Evolutionary conservation across 1,284 basidiomycete species (phyloP).

Genomic region (Naganishia liquefaciens): DNA sequence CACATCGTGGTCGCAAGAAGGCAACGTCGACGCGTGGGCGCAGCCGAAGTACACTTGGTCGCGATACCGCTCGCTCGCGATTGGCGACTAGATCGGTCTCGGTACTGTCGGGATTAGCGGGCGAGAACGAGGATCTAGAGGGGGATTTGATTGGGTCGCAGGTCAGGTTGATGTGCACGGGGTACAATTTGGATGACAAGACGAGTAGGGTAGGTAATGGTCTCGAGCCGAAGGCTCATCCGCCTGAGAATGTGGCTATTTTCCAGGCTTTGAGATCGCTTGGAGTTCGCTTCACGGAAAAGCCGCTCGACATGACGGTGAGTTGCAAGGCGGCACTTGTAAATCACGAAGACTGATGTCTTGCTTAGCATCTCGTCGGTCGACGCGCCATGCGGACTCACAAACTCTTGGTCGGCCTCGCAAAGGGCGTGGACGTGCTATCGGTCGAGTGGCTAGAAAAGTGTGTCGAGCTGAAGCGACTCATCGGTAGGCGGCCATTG

Average conservation of each 20-base stretch:
- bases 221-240: background rate
- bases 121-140: conserved; percentile 36
- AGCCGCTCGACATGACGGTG: conserved; percentile 65
- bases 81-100: conserved; percentile 11
- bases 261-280: conserved; percentile 63
- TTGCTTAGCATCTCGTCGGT: conserved; percentile 62
- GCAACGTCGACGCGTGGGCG: conserved; percentile 34
- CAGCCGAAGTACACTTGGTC: conserved; percentile 11
- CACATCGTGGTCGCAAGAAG: conserved; percentile 35
- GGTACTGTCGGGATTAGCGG: conserved; percentile 32
- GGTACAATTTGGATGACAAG: conserved; percentile 35
- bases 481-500: conserved; percentile 62
- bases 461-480: conserved; percentile 60
- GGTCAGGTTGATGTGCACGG: conserved; percentile 40
- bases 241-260: background rate
- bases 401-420: conserved; percentile 75
- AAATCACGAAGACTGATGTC: background rate
- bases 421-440: conserved; percentile 64
- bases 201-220: conserved; percentile 35
- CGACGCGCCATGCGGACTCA: conserved; percentile 71
- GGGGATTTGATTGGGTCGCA: conserved; percentile 5
- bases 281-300: conserved; percentile 64
- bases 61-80: conserved; percentile 3
- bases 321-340: background rate
- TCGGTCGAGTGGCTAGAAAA: conserved; percentile 67